A percentile compares a stretch with the other conserved stretches of the same genome.
Evolutionary conservation across 768 basidiomycete genomes (phyloP).

Genomic region (Boletus pseudopeckii): DNA sequence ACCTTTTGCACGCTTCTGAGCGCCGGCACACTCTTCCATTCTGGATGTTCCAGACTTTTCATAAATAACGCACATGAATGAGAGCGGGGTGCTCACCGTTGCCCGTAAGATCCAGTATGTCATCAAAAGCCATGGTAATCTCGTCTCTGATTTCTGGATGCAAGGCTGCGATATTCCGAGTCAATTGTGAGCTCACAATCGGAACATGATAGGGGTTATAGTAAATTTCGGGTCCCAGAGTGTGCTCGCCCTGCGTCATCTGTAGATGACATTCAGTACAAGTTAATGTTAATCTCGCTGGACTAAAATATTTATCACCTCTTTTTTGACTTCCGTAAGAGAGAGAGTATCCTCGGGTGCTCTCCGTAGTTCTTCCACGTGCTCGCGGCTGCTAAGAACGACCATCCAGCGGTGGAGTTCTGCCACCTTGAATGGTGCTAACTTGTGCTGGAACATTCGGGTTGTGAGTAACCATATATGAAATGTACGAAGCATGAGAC

Average conservation of each 20-base stretch:
- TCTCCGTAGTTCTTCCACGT: constrained; percentile 40
- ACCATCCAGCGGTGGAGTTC: constrained; percentile 37
- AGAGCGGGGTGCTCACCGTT: constrained; percentile 6
- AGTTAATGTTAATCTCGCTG: no score
- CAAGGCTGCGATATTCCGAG: constrained; percentile 36
- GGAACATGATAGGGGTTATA: constrained; percentile 25
- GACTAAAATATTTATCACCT: constrained; percentile 25
- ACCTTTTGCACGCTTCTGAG: constrained; percentile 5
- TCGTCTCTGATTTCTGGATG: constrained; percentile 45
- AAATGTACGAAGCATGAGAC: background rate
- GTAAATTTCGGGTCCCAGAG: constrained; percentile 33
- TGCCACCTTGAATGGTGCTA: constrained; percentile 32
- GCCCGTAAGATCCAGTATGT: constrained; percentile 27
- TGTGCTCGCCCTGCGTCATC: constrained; percentile 38
- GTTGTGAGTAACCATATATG: background rate
- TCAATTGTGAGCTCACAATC: constrained; percentile 16
- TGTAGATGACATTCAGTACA: constrained; percentile 11
- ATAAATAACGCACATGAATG: background rate
- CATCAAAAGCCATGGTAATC: constrained; percentile 37
- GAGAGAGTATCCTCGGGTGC: constrained; percentile 40
- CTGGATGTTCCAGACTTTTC: constrained; percentile 16
- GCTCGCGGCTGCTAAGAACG: constrained; percentile 28
- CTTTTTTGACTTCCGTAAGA: constrained; percentile 23
- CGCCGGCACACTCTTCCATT: constrained; percentile 38
- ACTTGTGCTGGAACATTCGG: constrained; percentile 24